Conservation (phyloP, 768 basidiomycete genomes). For the Calocera cornea region DNA sequence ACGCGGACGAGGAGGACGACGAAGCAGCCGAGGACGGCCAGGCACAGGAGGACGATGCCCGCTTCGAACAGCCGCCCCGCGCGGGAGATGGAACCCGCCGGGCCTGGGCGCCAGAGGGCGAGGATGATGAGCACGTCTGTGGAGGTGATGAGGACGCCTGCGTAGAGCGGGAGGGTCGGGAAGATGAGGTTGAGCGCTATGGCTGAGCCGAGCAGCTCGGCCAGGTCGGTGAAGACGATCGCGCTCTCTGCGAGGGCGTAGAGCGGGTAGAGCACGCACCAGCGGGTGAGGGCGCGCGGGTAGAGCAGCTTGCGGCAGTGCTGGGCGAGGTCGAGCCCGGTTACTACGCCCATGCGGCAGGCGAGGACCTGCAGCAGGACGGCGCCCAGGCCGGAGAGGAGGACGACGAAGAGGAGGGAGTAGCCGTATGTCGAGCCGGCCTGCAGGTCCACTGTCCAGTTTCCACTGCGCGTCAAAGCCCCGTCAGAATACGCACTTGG, state of each 20-base stretch:
- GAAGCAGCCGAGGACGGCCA: conserved; percentile 69
- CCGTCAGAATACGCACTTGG: no score
- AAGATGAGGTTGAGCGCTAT: conserved; percentile 68
- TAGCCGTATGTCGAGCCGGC: conserved; percentile 81
- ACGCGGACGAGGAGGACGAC: conserved; percentile 59
- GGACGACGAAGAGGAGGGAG: conserved; percentile 69
- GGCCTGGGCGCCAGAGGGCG: conserved; percentile 32
- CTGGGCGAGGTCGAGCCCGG: conserved; percentile 38
- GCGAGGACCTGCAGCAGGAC: conserved; percentile 75
- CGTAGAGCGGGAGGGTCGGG: conserved; percentile 54
- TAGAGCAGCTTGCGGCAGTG: conserved; percentile 54
- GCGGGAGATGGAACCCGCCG: neutral
- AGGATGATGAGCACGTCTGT: conserved; percentile 59
- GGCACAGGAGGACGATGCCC: conserved; percentile 19
- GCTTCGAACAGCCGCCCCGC: neutral
- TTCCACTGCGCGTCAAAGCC: conserved; percentile 55
- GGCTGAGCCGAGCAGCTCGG: conserved; percentile 68
- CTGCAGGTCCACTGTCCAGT: conserved; percentile 83
- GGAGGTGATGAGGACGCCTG: conserved; percentile 53
- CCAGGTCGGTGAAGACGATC: conserved; percentile 65
- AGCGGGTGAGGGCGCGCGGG: conserved; percentile 38
- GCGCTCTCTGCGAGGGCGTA: conserved; percentile 53
- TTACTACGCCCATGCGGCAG: conserved; percentile 50
- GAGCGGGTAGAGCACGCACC: conserved; percentile 49
- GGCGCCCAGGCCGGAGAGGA: conserved; percentile 70